Evolutionary conservation across 306 rosid genomes (phyloP).

Genomic region (Acacia crassicarpa): DNA sequence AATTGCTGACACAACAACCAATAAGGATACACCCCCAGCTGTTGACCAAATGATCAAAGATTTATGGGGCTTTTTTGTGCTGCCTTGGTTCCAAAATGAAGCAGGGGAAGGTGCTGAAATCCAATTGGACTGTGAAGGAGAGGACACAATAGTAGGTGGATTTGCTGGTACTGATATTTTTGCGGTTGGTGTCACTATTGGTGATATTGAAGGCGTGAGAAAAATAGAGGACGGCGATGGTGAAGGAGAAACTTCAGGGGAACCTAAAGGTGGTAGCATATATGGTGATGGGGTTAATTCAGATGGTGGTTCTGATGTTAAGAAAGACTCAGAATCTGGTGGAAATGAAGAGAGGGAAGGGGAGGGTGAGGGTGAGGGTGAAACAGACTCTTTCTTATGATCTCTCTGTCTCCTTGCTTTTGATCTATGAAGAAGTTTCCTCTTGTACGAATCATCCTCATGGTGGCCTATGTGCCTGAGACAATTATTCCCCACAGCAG

Average conservation of each 20-base stretch:
- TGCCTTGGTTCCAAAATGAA: constrained; percentile 39
- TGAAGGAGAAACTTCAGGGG: constrained; percentile 11
- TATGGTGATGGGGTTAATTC: constrained; percentile 15
- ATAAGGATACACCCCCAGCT: constrained; percentile 50
- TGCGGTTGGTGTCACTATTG: constrained; percentile 40
- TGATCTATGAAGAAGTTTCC: constrained; percentile 49
- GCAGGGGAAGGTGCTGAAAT: constrained; percentile 42
- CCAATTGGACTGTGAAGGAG: constrained; percentile 37
- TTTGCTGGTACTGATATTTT: constrained; percentile 33
- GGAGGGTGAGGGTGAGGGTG: constrained; percentile 13
- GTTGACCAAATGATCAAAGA: constrained; percentile 44
- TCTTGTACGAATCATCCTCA: constrained; percentile 30
- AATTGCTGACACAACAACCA: constrained; percentile 45
- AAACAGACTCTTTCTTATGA: constrained; percentile 6
- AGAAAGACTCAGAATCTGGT: background rate
- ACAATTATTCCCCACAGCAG: constrained; percentile 4
- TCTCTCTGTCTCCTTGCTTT: constrained; percentile 9
- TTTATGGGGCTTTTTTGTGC: constrained; percentile 24
- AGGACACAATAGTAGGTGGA: constrained; percentile 35
- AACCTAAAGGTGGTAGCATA: background rate
- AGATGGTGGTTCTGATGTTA: constrained; percentile 47
- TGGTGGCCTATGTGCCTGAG: constrained; percentile 51
- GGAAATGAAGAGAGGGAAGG: constrained; percentile 12
- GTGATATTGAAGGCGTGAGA: constrained; percentile 36
- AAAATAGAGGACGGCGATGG: constrained; percentile 28